phyloP scores from a whole-genome alignment of 164 flowering plant genomes.

The Dillenia turbinata region DNA sequence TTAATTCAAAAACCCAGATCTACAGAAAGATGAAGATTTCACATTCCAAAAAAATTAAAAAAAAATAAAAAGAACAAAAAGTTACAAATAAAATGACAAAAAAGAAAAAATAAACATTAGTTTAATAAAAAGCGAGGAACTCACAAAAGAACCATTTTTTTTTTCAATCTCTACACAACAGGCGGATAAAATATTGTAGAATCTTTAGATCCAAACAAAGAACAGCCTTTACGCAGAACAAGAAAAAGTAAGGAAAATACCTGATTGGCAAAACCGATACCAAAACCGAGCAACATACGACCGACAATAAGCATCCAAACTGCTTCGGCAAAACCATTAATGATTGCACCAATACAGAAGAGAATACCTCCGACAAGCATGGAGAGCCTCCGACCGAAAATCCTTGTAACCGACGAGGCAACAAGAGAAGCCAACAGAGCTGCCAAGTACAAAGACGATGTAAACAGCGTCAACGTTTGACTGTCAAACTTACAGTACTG shows the following conservation, averaged over 20 bases:
- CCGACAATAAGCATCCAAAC: conserved; percentile 73
- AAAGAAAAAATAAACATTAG: no score
- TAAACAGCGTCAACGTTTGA: conserved; percentile 48
- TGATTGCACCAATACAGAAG: conserved; percentile 50
- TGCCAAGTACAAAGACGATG: conserved; percentile 67
- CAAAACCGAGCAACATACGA: conserved; percentile 63
- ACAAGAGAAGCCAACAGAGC: conserved; percentile 48
- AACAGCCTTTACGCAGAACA: not conserved
- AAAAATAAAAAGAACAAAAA: not conserved
- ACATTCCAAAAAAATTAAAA: no score
- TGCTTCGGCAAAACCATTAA: conserved; percentile 47
- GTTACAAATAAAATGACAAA: not conserved
- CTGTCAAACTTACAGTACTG: conserved; percentile 72
- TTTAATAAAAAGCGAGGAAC: no score
- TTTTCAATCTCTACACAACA: no score
- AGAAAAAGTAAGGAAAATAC: conserved; percentile 15
- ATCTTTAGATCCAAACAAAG: no score
- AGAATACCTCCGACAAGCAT: conserved; percentile 62
- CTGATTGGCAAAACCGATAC: conserved; percentile 76
- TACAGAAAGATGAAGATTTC: no score
- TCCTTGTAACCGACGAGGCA: conserved; percentile 52
- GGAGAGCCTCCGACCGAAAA: conserved; percentile 47
- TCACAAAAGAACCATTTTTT: no score
- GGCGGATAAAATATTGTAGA: no score
- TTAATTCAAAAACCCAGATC: no score